A percentile compares a stretch with the other conserved stretches of the same genome.
Evolutionary conservation across 2,329 filamentous ascomycete species (phyloP).

Genomic region (Talaromyces sp.): DNA sequence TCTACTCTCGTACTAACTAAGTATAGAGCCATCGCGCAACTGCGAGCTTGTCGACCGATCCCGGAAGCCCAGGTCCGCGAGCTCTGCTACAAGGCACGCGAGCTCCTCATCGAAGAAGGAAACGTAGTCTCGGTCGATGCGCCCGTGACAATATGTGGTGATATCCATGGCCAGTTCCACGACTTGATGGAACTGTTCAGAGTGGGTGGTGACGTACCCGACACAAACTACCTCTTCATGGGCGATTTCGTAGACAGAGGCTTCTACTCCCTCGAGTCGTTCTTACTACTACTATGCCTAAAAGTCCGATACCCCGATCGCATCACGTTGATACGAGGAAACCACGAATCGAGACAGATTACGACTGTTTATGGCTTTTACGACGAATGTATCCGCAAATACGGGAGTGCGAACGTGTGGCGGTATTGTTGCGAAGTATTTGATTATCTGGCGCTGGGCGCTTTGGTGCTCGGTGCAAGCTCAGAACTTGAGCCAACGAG

Average conservation of each 20-base stretch:
- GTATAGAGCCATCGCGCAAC: constrained; percentile 84
- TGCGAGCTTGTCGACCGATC: constrained; percentile 93
- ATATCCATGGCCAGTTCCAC: constrained; percentile 96
- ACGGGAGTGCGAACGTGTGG: constrained; percentile 96
- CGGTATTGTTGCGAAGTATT: constrained; percentile 97
- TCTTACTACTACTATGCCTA: constrained; percentile 89
- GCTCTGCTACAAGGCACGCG: constrained; percentile 93
- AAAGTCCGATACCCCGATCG: constrained; percentile 97
- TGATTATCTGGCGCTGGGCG: constrained; percentile 89
- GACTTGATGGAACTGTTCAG: constrained; percentile 96
- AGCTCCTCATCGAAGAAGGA: constrained; percentile 94
- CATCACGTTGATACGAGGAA: constrained; percentile 92
- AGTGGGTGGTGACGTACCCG: constrained; percentile 88
- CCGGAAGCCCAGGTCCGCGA: constrained; percentile 94
- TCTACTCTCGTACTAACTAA: constrained; percentile 16
- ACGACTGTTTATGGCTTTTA: constrained; percentile 98
- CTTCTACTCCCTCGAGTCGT: constrained; percentile 96
- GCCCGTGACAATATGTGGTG: constrained; percentile 94
- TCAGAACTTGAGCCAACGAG: constrained; percentile 62
- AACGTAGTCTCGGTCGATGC: constrained; percentile 95
- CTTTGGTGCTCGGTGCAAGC: constrained; percentile 82
- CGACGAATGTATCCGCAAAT: constrained; percentile 93
- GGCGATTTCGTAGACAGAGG: constrained; percentile 97
- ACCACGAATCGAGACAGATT: constrained; percentile 95
- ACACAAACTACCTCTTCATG: constrained; percentile 98